Base-by-base conservation (phyloP, 371 early-diverging fungal genomes). In the Cokeromyces recurvatus region DNA sequence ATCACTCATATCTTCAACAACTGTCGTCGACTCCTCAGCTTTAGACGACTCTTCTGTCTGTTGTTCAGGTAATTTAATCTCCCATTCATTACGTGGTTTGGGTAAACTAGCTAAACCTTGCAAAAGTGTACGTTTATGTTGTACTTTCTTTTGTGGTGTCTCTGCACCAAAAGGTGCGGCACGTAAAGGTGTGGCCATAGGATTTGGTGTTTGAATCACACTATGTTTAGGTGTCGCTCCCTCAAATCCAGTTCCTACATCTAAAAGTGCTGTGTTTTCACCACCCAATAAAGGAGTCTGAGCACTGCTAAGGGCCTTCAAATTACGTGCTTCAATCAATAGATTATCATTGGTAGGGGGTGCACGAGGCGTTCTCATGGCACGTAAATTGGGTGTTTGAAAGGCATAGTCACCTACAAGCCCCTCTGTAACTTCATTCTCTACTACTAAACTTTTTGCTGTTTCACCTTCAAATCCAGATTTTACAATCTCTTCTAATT, bases 251-350 rank as follows among this genome's bases (percentile, higher is more conserved):
- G 89, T 80, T 8, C 83, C 84, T 36, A 75, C 48, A 8, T 6
- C 35, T 15, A 56, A 50, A 4, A 54, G 37, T 4, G 66, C 61
- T 20, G 64, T 51, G n/a, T 84, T 77, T 31, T 88, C 85, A 24
- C 79, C 87, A 41, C 94, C 94, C 16, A 92, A 74, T 24, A 95
- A 77, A 4, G 96, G 96, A n/a, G 96, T 95, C 46, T 92, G 89
- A 32, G 81, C 74, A 5, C 70, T 66, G 20, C 83, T 73, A 74
- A 90, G 67, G 11, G 89, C 88, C 16, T 84, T 78, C 54, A 89
- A 77, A 53, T 93, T 92, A 39, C 87, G 74, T 2, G 96, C 96
- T 60, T 92, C 90, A 29, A 71, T 65, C 76, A 82, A 79, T 20
- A 92, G 48, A n/a, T 73, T 72, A 61, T 95, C 86, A 12, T 70